These are phyloP conservation scores for Bertia moriformis DNA, from an alignment of 2,329 filamentous ascomycete genomes.

Conservation along the genomic window DNA sequence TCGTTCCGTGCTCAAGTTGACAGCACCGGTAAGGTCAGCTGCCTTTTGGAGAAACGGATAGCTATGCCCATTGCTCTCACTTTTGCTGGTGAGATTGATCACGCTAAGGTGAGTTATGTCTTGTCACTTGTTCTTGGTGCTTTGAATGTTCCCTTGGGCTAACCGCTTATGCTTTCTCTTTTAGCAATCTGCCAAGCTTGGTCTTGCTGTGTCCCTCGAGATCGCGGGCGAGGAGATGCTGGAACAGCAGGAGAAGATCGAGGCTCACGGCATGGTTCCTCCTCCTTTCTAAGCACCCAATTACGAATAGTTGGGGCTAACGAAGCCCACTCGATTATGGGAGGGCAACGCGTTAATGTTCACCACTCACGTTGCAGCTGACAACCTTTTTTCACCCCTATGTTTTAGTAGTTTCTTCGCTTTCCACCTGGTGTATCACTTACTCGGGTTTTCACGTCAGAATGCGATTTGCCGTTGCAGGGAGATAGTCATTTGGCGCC, in stretches of 20 bases:
- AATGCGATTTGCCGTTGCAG: background rate
- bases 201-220: constrained; percentile 58
- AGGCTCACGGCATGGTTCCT: constrained; percentile 5
- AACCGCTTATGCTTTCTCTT: constrained; percentile 5
- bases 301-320: background rate
- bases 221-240: constrained; percentile 49
- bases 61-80: constrained; percentile 58
- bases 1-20: constrained; percentile 63
- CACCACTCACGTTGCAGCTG: background rate
- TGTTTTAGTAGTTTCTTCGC: constrained; percentile 1
- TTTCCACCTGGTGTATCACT: background rate
- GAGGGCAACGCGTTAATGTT: background rate
- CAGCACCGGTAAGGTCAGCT: constrained; percentile 58
- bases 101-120: constrained; percentile 47
- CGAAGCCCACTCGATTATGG: background rate
- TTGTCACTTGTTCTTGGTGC: background rate
- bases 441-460: background rate
- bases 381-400: background rate
- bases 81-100: constrained; percentile 64
- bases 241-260: constrained; percentile 36
- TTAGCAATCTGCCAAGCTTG: constrained; percentile 59
- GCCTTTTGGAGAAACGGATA: constrained; percentile 60
- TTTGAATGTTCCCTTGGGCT: background rate
- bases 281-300: background rate
- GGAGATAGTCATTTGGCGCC: background rate